phyloP scores from a whole-genome alignment of 2,329 filamentous ascomycete species.

The Sarocladiaceae sp. region DNA sequence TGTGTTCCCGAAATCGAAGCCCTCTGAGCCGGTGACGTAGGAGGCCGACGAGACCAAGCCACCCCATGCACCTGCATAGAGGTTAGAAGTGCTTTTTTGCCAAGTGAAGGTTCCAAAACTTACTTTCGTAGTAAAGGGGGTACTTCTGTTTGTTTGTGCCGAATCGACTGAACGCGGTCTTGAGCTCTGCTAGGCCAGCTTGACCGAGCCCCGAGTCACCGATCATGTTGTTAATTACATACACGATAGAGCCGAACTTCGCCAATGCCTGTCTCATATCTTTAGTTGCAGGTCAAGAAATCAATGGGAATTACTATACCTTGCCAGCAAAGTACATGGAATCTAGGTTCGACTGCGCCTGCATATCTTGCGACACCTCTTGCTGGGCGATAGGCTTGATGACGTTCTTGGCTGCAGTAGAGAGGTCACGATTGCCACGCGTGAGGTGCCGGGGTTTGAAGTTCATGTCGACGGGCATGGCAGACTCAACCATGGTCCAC shows the following conservation, averaged over 20 bases:
- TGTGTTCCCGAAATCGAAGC: slow-evolving; percentile 83
- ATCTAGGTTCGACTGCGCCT: slow-evolving; percentile 64
- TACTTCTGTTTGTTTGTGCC: slow-evolving; percentile 60
- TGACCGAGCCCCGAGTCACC: slow-evolving; percentile 51
- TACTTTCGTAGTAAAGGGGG: slow-evolving; percentile 57
- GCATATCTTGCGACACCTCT: slow-evolving; percentile 75
- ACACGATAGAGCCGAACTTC: slow-evolving; percentile 69
- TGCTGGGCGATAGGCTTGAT: slow-evolving; percentile 49
- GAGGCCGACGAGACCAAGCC: slow-evolving; percentile 72
- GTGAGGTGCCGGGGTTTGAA: slow-evolving; percentile 70
- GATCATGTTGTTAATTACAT: slow-evolving; percentile 58
- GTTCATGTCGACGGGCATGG: slow-evolving; percentile 65
- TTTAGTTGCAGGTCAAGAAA: background rate
- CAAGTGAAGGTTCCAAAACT: slow-evolving; percentile 21
- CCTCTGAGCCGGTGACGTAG: slow-evolving; percentile 61
- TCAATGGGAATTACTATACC: slow-evolving; percentile 29
- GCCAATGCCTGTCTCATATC: slow-evolving; percentile 49
- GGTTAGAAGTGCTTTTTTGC: slow-evolving; percentile 12
- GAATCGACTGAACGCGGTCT: slow-evolving; percentile 60
- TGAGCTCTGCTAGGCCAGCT: slow-evolving; percentile 54
- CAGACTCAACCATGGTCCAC: slow-evolving; percentile 72
- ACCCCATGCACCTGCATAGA: slow-evolving; percentile 57
- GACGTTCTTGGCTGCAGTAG: slow-evolving; percentile 30
- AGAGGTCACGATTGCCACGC: slow-evolving; percentile 2
- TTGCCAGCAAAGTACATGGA: slow-evolving; percentile 95